Conservation (phyloP, 2,329 filamentous ascomycete genomes). For the Hymenoscyphus salicellus region DNA sequence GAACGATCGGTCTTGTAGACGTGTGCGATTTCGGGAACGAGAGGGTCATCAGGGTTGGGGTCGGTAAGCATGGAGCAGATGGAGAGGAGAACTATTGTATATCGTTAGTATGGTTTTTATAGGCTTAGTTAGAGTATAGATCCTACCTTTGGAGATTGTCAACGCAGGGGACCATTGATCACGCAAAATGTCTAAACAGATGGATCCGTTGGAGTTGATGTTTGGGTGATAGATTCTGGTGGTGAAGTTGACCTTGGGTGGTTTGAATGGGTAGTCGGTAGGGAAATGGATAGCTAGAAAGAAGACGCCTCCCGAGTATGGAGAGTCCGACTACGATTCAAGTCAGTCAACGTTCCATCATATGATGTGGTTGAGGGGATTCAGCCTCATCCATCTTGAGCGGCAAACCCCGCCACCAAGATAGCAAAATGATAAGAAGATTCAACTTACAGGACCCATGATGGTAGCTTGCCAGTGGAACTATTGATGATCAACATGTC, state of each 20-base stretch:
- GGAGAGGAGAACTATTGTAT: constrained; percentile 75
- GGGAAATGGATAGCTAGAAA: constrained; percentile 99
- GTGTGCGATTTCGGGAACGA: constrained; percentile 97
- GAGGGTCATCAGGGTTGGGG: constrained; percentile 97
- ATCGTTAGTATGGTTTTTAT: not conserved
- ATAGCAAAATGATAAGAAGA: constrained; percentile 27
- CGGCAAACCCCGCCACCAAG: constrained; percentile 14
- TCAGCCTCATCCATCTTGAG: constrained; percentile 19
- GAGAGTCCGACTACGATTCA: constrained; percentile 73
- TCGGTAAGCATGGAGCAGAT: constrained; percentile 99
- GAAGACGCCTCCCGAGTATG: constrained; percentile 97
- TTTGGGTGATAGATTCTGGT: constrained; percentile 99
- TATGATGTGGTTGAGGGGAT: constrained; percentile 17
- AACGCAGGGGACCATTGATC: constrained; percentile 99
- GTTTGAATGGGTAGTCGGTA: constrained; percentile 99
- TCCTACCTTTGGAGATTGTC: constrained; percentile 93
- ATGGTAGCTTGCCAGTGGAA: constrained; percentile 99
- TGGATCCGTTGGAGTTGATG: constrained; percentile 99
- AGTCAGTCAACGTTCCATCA: constrained; percentile 23
- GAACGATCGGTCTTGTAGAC: constrained; percentile 99
- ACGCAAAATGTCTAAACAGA: constrained; percentile 96
- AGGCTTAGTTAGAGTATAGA: not conserved
- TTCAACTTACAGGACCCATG: constrained; percentile 88
- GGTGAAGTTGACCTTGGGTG: constrained; percentile 99
- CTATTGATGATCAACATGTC: constrained; percentile 47